Percentiles rank a stretch among this genome's conserved stretches.
phyloP scores from a whole-genome alignment of 2,329 filamentous ascomycete genomes.

The Dothiorella sarmentorum region DNA sequence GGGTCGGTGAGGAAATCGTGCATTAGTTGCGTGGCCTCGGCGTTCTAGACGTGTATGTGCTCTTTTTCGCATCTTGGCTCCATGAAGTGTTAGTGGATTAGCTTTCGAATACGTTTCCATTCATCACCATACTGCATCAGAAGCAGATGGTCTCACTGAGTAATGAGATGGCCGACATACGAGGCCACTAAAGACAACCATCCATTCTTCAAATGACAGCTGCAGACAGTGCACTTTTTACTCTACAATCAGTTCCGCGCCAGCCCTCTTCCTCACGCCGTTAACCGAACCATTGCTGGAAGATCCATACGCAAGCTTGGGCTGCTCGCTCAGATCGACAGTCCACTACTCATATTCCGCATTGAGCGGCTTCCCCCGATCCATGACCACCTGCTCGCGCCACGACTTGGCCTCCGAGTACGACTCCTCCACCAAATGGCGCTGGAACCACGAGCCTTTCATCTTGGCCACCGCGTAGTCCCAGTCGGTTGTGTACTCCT shows the following conservation, averaged over 20 bases:
- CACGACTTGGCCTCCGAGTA: constrained; percentile 1
- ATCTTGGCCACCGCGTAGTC: constrained; percentile 20
- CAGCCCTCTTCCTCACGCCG: constrained; percentile 12
- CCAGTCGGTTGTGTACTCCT: constrained; percentile 40
- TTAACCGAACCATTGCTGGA: too few relatives aligned
- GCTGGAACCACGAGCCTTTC: constrained; percentile 10
- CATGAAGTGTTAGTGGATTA: constrained; percentile 10
- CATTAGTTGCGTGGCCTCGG: constrained; percentile 43
- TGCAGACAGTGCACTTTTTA: constrained; percentile 36
- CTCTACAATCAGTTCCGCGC: constrained; percentile 40
- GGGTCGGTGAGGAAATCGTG: constrained; percentile 13
- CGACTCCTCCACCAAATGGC: constrained; percentile 1
- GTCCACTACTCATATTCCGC: neutral
- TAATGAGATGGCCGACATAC: neutral
- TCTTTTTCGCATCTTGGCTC: constrained; percentile 1
- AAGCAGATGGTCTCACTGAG: neutral
- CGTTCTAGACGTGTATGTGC: neutral
- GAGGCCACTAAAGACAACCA: too few relatives aligned
- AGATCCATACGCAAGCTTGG: too few relatives aligned
- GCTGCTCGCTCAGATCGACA: neutral
- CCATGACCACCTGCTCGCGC: neutral
- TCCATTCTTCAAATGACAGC: too few relatives aligned
- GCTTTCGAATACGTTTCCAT: constrained; percentile 9
- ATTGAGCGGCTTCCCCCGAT: neutral
- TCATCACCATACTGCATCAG: constrained; percentile 1